Conservation (phyloP, 163 green algal species). For the Volvox carteri region DNA sequence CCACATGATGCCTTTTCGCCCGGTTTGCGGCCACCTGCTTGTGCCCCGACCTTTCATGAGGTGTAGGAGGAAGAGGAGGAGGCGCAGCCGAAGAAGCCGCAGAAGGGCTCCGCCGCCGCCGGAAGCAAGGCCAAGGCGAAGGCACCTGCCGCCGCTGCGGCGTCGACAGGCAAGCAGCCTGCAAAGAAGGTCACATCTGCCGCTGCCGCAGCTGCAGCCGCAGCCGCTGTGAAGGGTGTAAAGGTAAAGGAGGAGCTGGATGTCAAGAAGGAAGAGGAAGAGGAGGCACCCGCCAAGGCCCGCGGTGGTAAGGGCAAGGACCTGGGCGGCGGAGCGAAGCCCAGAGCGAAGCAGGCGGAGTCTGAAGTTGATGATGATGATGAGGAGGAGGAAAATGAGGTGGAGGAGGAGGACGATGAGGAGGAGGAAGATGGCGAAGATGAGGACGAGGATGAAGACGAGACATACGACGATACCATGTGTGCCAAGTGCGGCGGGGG, state of each 20-base stretch:
- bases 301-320: no score
- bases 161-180: neutral
- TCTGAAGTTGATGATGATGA: neutral
- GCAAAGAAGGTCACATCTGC: neutral
- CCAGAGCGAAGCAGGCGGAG: slow-evolving; percentile 33
- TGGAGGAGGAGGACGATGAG: slow-evolving; percentile 12
- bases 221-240: neutral
- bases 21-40: neutral
- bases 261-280: slow-evolving; percentile 10
- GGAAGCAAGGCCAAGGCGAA: neutral
- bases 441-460: slow-evolving; percentile 30
- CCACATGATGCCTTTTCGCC: no score
- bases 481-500: slow-evolving; percentile 52
- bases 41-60: no score
- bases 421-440: slow-evolving; percentile 21
- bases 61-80: slow-evolving; percentile 1
- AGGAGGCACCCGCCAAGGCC: no score
- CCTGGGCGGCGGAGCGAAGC: no score
- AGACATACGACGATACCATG: slow-evolving; percentile 47
- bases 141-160: no score
- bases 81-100: neutral
- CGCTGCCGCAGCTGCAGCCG: neutral
- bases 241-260: neutral
- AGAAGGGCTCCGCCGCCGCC: neutral
- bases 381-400: slow-evolving; percentile 19